Conservation (phyloP, 805 yeast genomes). For the Candida bentonensis region DNA sequence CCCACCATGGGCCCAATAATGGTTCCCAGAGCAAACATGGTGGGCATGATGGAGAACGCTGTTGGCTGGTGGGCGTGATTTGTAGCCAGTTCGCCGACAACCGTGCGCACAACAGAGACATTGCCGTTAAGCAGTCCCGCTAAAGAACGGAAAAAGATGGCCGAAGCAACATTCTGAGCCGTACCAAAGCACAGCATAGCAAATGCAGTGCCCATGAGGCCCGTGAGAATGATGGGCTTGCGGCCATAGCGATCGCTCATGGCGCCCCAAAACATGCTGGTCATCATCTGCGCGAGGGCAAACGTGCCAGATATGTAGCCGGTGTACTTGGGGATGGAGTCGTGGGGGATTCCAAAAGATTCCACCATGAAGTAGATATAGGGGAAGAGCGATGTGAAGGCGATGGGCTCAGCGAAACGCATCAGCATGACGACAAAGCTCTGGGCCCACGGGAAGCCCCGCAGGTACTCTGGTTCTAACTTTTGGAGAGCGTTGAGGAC, state of each 20-base stretch:
- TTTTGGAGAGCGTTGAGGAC: no score
- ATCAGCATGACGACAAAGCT: conserved; percentile 28
- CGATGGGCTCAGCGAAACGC: conserved; percentile 47
- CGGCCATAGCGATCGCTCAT: conserved; percentile 43
- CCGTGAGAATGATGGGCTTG: conserved; percentile 37
- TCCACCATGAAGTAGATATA: conserved; percentile 50
- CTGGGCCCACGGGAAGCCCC: conserved; percentile 44
- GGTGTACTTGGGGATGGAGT: conserved; percentile 42
- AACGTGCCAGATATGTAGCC: conserved; percentile 51
- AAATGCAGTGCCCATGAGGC: conserved; percentile 38
- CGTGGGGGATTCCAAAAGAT: conserved; percentile 37
- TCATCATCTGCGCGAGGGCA: conserved; percentile 44
- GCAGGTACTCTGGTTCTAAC: conserved; percentile 28
- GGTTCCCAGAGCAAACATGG: conserved; percentile 47
- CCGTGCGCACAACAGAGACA: conserved; percentile 48
- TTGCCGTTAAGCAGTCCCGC: conserved; percentile 52
- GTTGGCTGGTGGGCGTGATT: conserved; percentile 46
- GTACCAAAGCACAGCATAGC: conserved; percentile 40
- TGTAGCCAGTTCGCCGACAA: conserved; percentile 44
- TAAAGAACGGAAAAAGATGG: conserved; percentile 36
- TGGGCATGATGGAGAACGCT: conserved; percentile 48
- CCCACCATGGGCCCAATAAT: conserved; percentile 51
- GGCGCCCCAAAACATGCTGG: conserved; percentile 48
- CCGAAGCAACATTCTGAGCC: conserved; percentile 35
- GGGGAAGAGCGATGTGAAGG: conserved; percentile 51